phyloP scores from a whole-genome alignment of 768 basidiomycete species.

The Boletales sp. region DNA sequence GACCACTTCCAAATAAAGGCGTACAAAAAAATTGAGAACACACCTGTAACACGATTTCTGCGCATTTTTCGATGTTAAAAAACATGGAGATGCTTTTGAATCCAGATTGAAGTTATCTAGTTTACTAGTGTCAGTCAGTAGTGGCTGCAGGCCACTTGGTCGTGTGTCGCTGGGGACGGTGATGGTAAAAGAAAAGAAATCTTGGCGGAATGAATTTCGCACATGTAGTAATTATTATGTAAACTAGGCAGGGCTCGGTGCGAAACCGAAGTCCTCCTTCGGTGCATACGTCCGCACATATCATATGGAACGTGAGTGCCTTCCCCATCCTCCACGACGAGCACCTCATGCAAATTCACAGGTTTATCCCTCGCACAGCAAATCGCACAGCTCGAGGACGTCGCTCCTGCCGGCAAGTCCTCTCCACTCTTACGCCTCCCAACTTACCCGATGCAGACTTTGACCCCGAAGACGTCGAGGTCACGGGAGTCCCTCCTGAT shows the following conservation, averaged over 20 bases:
- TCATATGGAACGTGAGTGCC: slow-evolving; percentile 28
- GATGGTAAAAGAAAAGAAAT: slow-evolving; percentile 28
- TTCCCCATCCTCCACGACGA: background rate
- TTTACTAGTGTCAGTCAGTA: slow-evolving; percentile 7
- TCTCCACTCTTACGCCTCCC: slow-evolving; percentile 2
- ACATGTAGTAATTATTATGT: slow-evolving; percentile 31
- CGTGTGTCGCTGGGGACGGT: slow-evolving; percentile 30
- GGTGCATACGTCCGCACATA: background rate
- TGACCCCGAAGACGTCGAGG: slow-evolving; percentile 68
- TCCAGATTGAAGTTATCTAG: slow-evolving; percentile 34
- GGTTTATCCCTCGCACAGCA: slow-evolving; percentile 72
- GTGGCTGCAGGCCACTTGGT: slow-evolving; percentile 30
- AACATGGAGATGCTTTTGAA: slow-evolving; percentile 33
- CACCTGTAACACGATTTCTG: slow-evolving; percentile 35
- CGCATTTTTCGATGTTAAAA: slow-evolving; percentile 34
- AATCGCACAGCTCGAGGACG: slow-evolving; percentile 73
- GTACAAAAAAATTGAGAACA: slow-evolving; percentile 18
- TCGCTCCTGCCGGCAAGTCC: slow-evolving; percentile 61
- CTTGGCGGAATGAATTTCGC: slow-evolving; percentile 11
- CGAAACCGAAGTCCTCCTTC: background rate
- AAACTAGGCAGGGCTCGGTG: slow-evolving; percentile 17
- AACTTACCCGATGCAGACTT: slow-evolving; percentile 44
- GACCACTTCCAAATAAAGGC: slow-evolving; percentile 25
- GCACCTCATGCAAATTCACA: slow-evolving; percentile 13
- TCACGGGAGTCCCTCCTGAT: slow-evolving; percentile 41